Evolutionary conservation across 2,329 filamentous ascomycete species (phyloP).

Genomic region (Ilyonectria sp.): DNA sequence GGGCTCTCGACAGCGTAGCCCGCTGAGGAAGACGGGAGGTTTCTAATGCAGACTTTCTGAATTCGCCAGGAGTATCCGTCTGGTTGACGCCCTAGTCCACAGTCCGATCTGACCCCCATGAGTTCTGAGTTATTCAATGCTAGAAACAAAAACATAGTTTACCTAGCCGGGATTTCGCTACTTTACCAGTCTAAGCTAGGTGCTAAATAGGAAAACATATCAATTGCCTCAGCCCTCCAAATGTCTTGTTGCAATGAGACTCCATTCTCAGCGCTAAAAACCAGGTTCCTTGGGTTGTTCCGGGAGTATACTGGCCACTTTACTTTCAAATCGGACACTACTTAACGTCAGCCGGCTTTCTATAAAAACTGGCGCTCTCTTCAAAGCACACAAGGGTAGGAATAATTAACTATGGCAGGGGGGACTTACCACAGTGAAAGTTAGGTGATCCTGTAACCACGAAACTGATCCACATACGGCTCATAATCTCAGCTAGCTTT

Average conservation of each 20-base stretch:
- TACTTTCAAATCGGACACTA: constrained; percentile 1
- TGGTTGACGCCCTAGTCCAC: constrained; percentile 1
- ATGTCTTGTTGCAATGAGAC: background rate
- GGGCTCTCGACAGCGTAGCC: too few species aligned
- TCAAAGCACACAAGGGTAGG: too few species aligned
- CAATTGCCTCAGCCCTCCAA: constrained; percentile 1
- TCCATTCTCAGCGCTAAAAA: constrained; percentile 1
- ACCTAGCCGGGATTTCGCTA: background rate
- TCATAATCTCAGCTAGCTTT: background rate
- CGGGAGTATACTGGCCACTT: constrained; percentile 2
- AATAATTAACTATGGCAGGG: too few species aligned
- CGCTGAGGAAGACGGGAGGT: too few species aligned
- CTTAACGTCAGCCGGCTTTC: constrained; percentile 2
- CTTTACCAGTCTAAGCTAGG: constrained; percentile 2
- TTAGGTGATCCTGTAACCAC: background rate
- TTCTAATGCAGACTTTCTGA: too few species aligned
- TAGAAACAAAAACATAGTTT: constrained; percentile 4
- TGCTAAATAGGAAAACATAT: constrained; percentile 2
- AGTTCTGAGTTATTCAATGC: constrained; percentile 2
- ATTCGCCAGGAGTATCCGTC: background rate
- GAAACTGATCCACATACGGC: constrained; percentile 2
- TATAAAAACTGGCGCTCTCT: background rate
- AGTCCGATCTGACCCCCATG: constrained; percentile 1
- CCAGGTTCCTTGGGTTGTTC: constrained; percentile 1
- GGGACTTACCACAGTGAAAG: background rate